phyloP scores from a whole-genome alignment of 2,329 filamentous ascomycete genomes.

The Pseudogymnoascus sp. region DNA sequence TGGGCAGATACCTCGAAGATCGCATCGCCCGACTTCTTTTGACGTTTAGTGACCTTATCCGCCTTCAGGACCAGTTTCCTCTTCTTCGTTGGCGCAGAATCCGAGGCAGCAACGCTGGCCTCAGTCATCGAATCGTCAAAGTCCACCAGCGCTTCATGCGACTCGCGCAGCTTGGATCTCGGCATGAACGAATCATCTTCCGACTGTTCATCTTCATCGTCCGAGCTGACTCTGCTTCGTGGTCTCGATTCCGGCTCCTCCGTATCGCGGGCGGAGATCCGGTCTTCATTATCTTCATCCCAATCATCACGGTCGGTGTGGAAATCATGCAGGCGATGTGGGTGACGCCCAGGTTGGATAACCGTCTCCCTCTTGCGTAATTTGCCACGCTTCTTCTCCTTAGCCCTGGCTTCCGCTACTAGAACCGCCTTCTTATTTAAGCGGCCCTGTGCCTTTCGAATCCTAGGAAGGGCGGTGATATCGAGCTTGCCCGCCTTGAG shows the following conservation, averaged over 20 bases:
- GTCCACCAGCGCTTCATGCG: conserved; percentile 3
- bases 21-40: conserved; percentile 73
- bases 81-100: conserved; percentile 53
- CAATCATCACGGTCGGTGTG: conserved; percentile 76
- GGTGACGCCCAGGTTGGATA: conserved; percentile 34
- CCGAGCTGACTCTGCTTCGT: conserved; percentile 63
- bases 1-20: conserved; percentile 59
- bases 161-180: conserved; percentile 10
- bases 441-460: conserved; percentile 58
- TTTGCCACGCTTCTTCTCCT: conserved; percentile 36
- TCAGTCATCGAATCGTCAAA: conserved; percentile 61
- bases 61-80: conserved; percentile 66
- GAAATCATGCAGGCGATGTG: conserved; percentile 64
- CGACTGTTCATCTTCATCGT: conserved; percentile 38
- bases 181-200: conserved; percentile 23
- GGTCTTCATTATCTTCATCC: conserved; percentile 66
- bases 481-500: conserved; percentile 43
- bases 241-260: conserved; percentile 80
- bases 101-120: conserved; percentile 58
- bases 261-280: conserved; percentile 64
- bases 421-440: conserved; percentile 51
- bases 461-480: conserved; percentile 62
- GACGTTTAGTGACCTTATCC: conserved; percentile 65
- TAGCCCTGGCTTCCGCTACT: conserved; percentile 60
- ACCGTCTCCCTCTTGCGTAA: conserved; percentile 19